These are phyloP conservation scores for Septoria linicola DNA, from an alignment of 2,329 filamentous ascomycete genomes.

Conservation along the genomic window DNA sequence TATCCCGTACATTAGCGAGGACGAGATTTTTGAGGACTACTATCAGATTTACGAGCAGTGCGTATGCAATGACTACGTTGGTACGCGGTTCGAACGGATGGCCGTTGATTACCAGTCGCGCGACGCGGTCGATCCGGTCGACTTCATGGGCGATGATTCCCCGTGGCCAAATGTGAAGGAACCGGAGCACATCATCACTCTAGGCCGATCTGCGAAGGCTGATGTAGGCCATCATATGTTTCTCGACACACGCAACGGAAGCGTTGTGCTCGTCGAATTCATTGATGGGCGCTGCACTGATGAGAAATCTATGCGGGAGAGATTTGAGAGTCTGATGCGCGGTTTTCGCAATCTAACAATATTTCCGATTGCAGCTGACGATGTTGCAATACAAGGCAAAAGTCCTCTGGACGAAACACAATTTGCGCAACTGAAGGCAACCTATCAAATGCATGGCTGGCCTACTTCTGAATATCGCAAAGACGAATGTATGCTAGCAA, in stretches of 20 bases:
- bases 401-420: too few relatives aligned
- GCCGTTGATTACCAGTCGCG: neutral
- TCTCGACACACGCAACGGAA: neutral
- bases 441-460: too few relatives aligned
- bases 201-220: neutral
- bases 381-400: too few relatives aligned
- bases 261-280: neutral
- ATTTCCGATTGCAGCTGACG: too few relatives aligned
- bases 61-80: constrained; percentile 6
- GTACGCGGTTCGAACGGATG: neutral
- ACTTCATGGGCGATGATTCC: neutral
- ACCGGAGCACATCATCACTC: neutral
- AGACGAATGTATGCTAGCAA: too few relatives aligned
- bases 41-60: neutral
- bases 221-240: neutral
- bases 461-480: too few relatives aligned
- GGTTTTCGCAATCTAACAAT: too few relatives aligned
- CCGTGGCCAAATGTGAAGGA: neutral
- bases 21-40: neutral
- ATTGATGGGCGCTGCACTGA: too few relatives aligned
- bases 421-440: too few relatives aligned
- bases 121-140: neutral
- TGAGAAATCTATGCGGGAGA: too few relatives aligned
- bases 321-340: too few relatives aligned
- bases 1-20: constrained; percentile 10